Conservation (phyloP, 2,329 filamentous ascomycete species). For the Neofusicoccum sp. region DNA sequence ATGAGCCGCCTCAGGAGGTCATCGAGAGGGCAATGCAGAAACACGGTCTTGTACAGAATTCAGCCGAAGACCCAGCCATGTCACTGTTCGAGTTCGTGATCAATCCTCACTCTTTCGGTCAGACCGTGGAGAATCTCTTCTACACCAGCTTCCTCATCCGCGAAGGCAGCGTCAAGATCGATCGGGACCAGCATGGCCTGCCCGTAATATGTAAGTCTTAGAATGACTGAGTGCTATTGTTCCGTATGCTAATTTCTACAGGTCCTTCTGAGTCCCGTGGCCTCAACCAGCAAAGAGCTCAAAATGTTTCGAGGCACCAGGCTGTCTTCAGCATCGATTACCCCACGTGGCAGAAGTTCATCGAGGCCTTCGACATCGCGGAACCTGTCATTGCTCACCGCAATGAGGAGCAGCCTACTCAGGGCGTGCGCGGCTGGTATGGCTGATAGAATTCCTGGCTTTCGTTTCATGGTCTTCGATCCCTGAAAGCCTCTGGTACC, state of each 20-base stretch:
- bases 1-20: constrained; percentile 42
- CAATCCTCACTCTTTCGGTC: constrained; percentile 87
- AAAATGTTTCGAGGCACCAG: constrained; percentile 67
- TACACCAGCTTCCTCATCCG: constrained; percentile 93
- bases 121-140: constrained; percentile 96
- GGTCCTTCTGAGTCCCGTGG: constrained; percentile 50
- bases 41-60: constrained; percentile 62
- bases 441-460: constrained; percentile 42
- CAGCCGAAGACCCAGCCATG: constrained; percentile 61
- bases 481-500: not conserved
- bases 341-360: constrained; percentile 76
- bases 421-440: constrained; percentile 68
- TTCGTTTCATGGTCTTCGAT: not conserved
- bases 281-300: constrained; percentile 58
- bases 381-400: constrained; percentile 85
- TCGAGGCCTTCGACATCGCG: constrained; percentile 74
- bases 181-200: constrained; percentile 70
- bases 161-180: constrained; percentile 78
- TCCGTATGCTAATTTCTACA: constrained; percentile 25
- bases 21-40: constrained; percentile 61
- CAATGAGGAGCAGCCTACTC: constrained; percentile 57
- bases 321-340: constrained; percentile 88
- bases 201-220: constrained; percentile 74
- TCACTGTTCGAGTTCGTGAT: constrained; percentile 85
- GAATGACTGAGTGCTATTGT: not conserved